Base-by-base conservation (phyloP, 192 early-diverging fungal species). In the Polychytrium aggregatum region DNA sequence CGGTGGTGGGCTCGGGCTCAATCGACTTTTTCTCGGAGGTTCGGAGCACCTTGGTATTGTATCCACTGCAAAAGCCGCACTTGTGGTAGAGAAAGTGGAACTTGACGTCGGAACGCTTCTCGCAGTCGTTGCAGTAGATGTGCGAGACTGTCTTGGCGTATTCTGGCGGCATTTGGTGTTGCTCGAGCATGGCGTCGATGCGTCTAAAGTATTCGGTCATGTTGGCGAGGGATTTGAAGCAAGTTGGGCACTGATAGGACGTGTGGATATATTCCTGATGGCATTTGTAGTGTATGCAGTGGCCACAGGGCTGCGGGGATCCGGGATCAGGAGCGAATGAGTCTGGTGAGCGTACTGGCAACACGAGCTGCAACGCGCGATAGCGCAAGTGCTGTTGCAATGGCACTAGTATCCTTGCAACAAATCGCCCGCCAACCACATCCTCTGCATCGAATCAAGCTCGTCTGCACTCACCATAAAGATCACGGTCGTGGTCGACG, bases 71-170 rank as follows among this genome's bases (percentile, higher is more conserved):
- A 24, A 68, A 58, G 3, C 62, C 58, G 65, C 94, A 98, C 55
- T 90, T 94, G 70, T 98, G 94, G 56, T 98, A 96, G 5, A 98
- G 45, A 64, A 96, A 98, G 52, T 98, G 90, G 67, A 83, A 96
- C 55, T 83, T 86, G 11, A 87, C 83, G 16, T 69, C 60, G 1
- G 83, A 88, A 37, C 84, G 81, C 47, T 83, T 74, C 51, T 87
- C 88, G 62, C 94, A 98, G 57, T 98, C 94, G 59, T 93, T 94
- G 76, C 94, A 98, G 48, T 91, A 86, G 2, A 95, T 76, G 30
- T 71, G 63, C 16, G 82, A 82, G 40, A 67, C 56, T 30, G 66
- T 77, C 52, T 85, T 70, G 30, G 70, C 67, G 69, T 94, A 94
- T 60, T 96, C 92, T 25, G 73, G 55, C 3, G 92, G 94, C 94